Base-by-base conservation (phyloP, 108 stramenopile species). In the Pseudonitzschia delicatissima region DNA sequence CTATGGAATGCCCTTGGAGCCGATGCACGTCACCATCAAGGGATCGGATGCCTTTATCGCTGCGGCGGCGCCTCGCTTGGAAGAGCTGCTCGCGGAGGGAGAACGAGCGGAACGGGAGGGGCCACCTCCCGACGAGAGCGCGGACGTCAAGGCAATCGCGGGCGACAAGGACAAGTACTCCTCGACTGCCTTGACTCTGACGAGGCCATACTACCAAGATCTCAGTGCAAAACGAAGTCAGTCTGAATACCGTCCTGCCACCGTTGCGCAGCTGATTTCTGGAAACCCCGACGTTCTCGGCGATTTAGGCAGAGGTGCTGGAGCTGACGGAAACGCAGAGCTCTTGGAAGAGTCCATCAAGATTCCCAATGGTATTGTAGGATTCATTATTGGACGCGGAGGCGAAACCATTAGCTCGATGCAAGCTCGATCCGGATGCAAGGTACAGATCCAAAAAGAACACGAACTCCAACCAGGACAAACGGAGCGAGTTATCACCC, bases 401-500 rank as follows among this genome's bases (percentile, higher is more conserved):
- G 73, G 73, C 1, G 73, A 74, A 45, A 74, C 73, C 57, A 98
- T 98, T 68, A 79, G 82, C 26, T 64, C 65, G 21, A 88, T 97
- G 83, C 92, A 97, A 69, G 64, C 81, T 2, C 77, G 84, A 31
- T 88, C 83, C 21, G 87, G 88, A 6, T 81, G 81, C 68, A 72
- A 80, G 25, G 83, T 97, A 27, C 96, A 97, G 67, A 90, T 97
- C 70, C 91, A 94, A 74, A 96, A 85, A 69, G 87, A 94, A 72
- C 78, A 87, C 64, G 88, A 94, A 62, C 85, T 95, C 80, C 75
- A 79, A 28, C 77, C 77, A n/a, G 92, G 91, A 36, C 87, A 89
- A 45, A 79, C 86, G 13, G 57, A 85, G 37, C 86, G 96, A 12
- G 77, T 84, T 27, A 88, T 97, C 62, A 93, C 93, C 20, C 59